Conservation (phyloP, 2,329 filamentous ascomycete species). For the Colletotrichum echinochloae region DNA sequence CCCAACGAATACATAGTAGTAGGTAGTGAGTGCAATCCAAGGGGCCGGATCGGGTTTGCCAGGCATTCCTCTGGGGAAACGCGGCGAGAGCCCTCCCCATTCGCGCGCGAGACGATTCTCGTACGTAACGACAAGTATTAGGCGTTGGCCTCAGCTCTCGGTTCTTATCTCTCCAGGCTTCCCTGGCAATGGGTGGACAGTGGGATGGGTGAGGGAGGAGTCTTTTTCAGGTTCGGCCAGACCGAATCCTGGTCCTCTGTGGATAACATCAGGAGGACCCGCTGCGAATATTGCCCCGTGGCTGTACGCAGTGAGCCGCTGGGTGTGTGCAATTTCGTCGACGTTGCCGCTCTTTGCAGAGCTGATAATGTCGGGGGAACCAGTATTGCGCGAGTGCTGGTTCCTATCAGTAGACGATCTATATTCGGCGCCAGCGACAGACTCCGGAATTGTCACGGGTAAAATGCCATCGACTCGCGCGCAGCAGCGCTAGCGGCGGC, state of each 20-base stretch:
- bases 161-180: slow-evolving; percentile 36
- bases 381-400: neutral
- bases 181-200: slow-evolving; percentile 3
- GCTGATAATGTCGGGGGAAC: slow-evolving; percentile 28
- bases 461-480: neutral
- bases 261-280: slow-evolving; percentile 13
- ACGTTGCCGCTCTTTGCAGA: neutral
- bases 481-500: neutral
- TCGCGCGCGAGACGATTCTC: slow-evolving; percentile 30
- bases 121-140: slow-evolving; percentile 35
- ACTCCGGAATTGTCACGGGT: neutral
- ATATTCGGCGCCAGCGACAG: slow-evolving; percentile 20
- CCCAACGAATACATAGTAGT: neutral
- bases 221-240: slow-evolving; percentile 23
- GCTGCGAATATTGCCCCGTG: neutral
- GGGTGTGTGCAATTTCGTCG: slow-evolving; percentile 29
- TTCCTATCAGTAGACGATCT: slow-evolving; percentile 27
- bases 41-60: slow-evolving; percentile 30
- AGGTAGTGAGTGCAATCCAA: too few relatives aligned
- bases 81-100: slow-evolving; percentile 8
- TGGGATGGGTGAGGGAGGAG: slow-evolving; percentile 18
- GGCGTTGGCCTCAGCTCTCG: slow-evolving; percentile 39
- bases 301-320: neutral
- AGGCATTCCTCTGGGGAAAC: slow-evolving; percentile 31
- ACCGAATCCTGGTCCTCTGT: slow-evolving; percentile 18